Percentiles rank a stretch among this genome's conserved stretches.
phyloP scores from a whole-genome alignment of 352 stramenopile genomes.

The Pythium plurisporium region DNA sequence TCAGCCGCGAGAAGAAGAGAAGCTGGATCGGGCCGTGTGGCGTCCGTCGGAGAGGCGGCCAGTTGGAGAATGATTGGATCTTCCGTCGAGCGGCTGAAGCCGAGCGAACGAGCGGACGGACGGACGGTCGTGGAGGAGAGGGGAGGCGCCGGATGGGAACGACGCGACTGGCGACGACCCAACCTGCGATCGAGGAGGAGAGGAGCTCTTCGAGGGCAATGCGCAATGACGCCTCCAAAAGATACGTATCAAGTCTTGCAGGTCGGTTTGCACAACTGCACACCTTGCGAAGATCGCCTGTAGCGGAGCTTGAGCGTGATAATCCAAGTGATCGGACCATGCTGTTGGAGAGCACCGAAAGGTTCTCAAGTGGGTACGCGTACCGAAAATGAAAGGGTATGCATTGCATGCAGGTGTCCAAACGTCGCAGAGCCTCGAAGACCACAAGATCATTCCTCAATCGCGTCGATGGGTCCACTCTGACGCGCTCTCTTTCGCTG shows the following conservation, averaged over 20 bases:
- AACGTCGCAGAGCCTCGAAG: not conserved
- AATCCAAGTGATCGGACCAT: not conserved
- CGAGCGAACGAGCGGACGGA: not conserved
- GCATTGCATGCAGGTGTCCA: not conserved
- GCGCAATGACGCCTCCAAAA: constrained; percentile 26
- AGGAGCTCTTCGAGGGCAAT: constrained; percentile 6
- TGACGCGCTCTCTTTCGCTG: too few relatives aligned
- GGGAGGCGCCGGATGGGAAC: not conserved
- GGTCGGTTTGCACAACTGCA: constrained; percentile 20
- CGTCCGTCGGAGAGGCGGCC: not conserved
- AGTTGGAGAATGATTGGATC: constrained; percentile 20
- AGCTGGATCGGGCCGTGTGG: too few relatives aligned
- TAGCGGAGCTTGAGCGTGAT: not conserved
- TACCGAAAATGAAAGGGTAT: constrained; percentile 7
- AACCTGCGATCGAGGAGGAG: not conserved
- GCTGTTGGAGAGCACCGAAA: not conserved
- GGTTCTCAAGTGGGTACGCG: not conserved
- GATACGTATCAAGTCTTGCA: constrained; percentile 24
- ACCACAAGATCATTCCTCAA: constrained; percentile 14
- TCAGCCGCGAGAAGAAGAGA: too few relatives aligned
- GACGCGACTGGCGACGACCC: not conserved
- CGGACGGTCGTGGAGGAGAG: not conserved
- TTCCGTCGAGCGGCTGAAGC: not conserved
- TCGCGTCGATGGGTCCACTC: not conserved
- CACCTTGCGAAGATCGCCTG: constrained; percentile 11